Base-by-base conservation (phyloP, 2,329 filamentous ascomycete genomes). In the Penicillium sp. region DNA sequence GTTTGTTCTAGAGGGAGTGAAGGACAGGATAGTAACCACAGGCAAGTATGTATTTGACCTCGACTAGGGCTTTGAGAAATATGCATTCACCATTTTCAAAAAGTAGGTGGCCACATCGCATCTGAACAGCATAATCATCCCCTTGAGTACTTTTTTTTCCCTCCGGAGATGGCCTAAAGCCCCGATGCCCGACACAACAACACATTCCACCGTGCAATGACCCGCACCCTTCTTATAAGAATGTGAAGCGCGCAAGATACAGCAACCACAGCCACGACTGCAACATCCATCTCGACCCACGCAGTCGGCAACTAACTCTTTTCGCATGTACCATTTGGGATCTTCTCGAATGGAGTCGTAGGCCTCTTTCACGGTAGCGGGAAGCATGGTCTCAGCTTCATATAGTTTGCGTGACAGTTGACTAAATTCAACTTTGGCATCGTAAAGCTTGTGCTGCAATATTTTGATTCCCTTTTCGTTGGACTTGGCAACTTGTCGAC, bases 241-340 rank as follows among this genome's bases (percentile, higher is more conserved):
- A 41, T 43, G 15, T 30, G 8, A 30, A n/a, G 45, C 45, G 5
- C 51, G 49, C 20, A 10, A 26, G 7, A 12, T 27, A 33, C 48
- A 57, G 15, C 54, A 57, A 29, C 48, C 51, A 32, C 48, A 57
- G n/a, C 4, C 30, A 12, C 51, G 48, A n/a, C 51, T 43, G 18
- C 51, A 57, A 42, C 54, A 58, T 34, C 49, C 55, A 9, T 36
- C 49, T 33, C 40, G 52, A 42, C 26, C 34, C 1, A 30, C 40
- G 23, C 49, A 58, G 13, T 55, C 52, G 15, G 33, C 17, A n/a
- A 52, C 29, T 17, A 52, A 18, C 37, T 42, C 46, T 17, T 52
- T 44, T 15, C 49, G 46, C 55, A 58, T 52, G 18, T 34, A 52
- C 43, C 52, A 52, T 33, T 40, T 39, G 7, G 37, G 2, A 40